A percentile compares a stretch with the other conserved stretches of the same genome.
Evolutionary conservation across 106 monocot species (phyloP).

Genomic region (Gastrodia elata): DNA sequence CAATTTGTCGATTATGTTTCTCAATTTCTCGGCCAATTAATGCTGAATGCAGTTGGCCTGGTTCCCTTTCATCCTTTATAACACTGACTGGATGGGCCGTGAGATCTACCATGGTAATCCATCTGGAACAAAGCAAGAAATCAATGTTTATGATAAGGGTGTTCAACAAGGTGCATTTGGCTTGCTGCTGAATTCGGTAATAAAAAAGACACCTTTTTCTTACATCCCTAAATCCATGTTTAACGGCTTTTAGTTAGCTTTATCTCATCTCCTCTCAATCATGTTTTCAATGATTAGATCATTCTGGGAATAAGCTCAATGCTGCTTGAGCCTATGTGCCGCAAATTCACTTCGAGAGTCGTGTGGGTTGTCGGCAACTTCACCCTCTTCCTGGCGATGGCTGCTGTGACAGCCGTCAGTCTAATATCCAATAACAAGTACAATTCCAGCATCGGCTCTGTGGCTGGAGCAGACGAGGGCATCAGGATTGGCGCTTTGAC

Average conservation of each 20-base stretch:
- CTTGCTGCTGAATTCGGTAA: constrained; percentile 50
- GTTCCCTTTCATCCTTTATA: constrained; percentile 63
- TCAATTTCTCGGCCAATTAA: background rate
- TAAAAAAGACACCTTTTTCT: background rate
- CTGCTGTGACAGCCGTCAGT: constrained; percentile 29
- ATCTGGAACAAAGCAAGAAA: constrained; percentile 19
- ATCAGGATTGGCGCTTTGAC: constrained; percentile 26
- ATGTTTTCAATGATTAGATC: constrained; percentile 25
- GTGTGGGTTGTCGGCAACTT: constrained; percentile 65
- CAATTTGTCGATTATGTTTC: background rate
- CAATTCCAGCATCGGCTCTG: background rate
- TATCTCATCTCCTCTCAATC: background rate
- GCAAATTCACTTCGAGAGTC: constrained; percentile 27
- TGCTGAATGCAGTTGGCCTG: constrained; percentile 31
- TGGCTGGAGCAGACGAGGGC: background rate
- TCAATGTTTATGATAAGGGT: constrained; percentile 26
- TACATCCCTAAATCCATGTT: background rate
- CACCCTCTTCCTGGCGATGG: constrained; percentile 35
- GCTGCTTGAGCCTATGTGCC: constrained; percentile 43
- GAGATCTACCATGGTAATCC: constrained; percentile 57
- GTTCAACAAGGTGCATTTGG: constrained; percentile 60
- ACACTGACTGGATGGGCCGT: constrained; percentile 63
- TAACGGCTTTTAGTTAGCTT: background rate
- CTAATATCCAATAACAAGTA: constrained; percentile 6
- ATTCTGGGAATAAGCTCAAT: constrained; percentile 44